Evolutionary conservation across 768 basidiomycete species (phyloP), one percentile per base, ranked within the genome.

Genomic region (Leccinum fibrillosum): DNA sequence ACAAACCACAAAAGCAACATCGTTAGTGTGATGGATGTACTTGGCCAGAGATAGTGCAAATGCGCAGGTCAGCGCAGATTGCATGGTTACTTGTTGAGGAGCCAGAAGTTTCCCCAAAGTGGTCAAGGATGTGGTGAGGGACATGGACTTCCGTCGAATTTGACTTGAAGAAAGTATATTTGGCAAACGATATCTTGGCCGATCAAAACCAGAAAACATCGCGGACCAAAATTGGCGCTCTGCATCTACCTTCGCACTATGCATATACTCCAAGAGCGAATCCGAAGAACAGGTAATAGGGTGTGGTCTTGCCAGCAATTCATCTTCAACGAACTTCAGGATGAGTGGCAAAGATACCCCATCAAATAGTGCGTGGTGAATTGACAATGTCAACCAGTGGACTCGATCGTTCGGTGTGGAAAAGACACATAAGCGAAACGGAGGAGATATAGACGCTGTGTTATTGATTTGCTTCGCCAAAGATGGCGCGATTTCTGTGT

Each of bases 321-420:
- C 59, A 3, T 63, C 62, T 49, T 74, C 73, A 6, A 71, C 62
- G 19, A 66, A 62, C 25, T 66, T 69, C 45, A 74, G 58, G n/a
- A 73, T 54, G 25, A 63, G 60, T 1, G 73, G 62, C 3, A 74
- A 58, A 17, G 73, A 74, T 32, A 68, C 60, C 3, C 70, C 73
- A 53, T 74, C 73, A 57, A 70, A 74, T 7, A 74, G 55, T 2
- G 72, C 72, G 25, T 74, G 73, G 45, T 74, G 73, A 30, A 74
- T 73, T 6, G 74, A 73, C 35, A 74, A 58, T 15, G 59, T 63
- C 34, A 68, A 26, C 56, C 64, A 62, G 30, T 49, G 51, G 13
- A 23, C 32, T 4, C 48, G 32, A 15, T 49, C 17, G 15, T 30
- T 47, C 21, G 45, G 50, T n/a, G 54, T 34, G 19, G 37, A 48